These are phyloP conservation scores for Cynanchum wilfordii DNA, from an alignment of 257 asterid species.

Conservation along the genomic window DNA sequence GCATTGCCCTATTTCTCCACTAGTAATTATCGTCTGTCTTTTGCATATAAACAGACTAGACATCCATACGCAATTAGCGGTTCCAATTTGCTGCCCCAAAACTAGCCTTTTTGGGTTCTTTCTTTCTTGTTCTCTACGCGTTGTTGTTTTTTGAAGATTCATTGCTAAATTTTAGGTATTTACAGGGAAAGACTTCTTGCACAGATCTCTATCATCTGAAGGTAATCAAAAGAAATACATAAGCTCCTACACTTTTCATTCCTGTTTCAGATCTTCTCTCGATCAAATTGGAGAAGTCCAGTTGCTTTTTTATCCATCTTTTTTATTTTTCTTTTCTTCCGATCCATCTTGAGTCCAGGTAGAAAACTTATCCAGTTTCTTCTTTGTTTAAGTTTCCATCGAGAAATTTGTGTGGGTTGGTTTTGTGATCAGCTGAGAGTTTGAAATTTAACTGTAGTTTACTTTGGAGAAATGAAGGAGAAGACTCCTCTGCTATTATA, in stretches of 20 bases:
- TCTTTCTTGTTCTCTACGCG: neutral
- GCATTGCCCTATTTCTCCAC: neutral
- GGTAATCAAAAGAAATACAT: neutral
- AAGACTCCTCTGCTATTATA: neutral
- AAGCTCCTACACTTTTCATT: neutral
- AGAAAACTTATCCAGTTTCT: neutral
- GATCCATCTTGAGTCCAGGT: slow-evolving; percentile 9
- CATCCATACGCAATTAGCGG: slow-evolving; percentile 9
- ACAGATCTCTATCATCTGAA: slow-evolving; percentile 5
- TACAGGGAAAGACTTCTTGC: neutral
- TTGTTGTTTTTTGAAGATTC: slow-evolving; percentile 1
- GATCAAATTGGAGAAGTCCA: neutral
- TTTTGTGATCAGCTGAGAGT: neutral
- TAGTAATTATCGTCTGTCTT: neutral
- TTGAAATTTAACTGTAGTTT: neutral
- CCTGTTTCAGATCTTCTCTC: neutral
- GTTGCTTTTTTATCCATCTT: neutral
- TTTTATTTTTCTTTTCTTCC: neutral
- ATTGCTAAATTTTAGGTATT: neutral
- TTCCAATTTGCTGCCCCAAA: slow-evolving; percentile 4
- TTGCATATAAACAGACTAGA: neutral
- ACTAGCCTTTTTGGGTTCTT: neutral
- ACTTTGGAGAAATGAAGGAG: neutral
- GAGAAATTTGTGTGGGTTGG: slow-evolving; percentile 5
- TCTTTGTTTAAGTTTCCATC: neutral